These are phyloP conservation scores for Phaeotremella fagi DNA, from an alignment of 768 basidiomycete genomes.

Conservation along the genomic window DNA sequence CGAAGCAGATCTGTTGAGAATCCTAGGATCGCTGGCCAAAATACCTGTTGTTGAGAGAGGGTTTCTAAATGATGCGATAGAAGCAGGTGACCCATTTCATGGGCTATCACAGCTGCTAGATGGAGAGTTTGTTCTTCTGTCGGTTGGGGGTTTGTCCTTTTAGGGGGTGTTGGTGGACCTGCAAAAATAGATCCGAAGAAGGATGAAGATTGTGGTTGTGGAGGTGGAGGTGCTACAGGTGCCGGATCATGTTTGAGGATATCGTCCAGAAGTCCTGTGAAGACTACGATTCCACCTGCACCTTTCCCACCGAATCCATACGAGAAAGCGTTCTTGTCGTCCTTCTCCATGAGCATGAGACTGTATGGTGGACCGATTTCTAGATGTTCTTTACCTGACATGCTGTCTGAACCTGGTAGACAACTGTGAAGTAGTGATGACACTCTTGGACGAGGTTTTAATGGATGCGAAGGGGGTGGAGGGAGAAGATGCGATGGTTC, in stretches of 20 bases:
- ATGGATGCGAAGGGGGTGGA: slow-evolving; percentile 77
- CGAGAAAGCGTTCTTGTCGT: slow-evolving; percentile 86
- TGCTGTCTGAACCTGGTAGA: slow-evolving; percentile 34
- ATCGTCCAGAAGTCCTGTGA: slow-evolving; percentile 86
- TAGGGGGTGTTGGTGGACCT: not conserved
- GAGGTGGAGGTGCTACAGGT: slow-evolving; percentile 5
- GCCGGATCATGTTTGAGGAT: slow-evolving; percentile 55
- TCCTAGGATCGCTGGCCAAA: slow-evolving; percentile 73
- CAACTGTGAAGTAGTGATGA: slow-evolving; percentile 60
- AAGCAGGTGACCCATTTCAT: slow-evolving; percentile 88
- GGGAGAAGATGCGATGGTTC: slow-evolving; percentile 36
- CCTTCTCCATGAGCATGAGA: slow-evolving; percentile 79
- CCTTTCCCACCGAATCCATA: slow-evolving; percentile 86
- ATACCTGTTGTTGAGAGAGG: slow-evolving; percentile 74
- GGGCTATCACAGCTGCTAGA: slow-evolving; percentile 83
- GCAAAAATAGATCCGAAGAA: slow-evolving; percentile 53
- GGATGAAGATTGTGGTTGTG: slow-evolving; percentile 51
- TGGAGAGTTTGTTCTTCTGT: slow-evolving; percentile 78
- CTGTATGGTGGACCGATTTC: slow-evolving; percentile 79
- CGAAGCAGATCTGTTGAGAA: slow-evolving; percentile 71
- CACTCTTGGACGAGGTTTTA: slow-evolving; percentile 76
- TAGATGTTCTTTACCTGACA: slow-evolving; percentile 40
- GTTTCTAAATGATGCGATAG: slow-evolving; percentile 89
- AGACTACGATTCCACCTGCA: slow-evolving; percentile 88
- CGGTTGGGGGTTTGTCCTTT: slow-evolving; percentile 53